Evolutionary conservation across 2,329 filamentous ascomycete genomes (phyloP).

Genomic region (Apiospora hydei): DNA sequence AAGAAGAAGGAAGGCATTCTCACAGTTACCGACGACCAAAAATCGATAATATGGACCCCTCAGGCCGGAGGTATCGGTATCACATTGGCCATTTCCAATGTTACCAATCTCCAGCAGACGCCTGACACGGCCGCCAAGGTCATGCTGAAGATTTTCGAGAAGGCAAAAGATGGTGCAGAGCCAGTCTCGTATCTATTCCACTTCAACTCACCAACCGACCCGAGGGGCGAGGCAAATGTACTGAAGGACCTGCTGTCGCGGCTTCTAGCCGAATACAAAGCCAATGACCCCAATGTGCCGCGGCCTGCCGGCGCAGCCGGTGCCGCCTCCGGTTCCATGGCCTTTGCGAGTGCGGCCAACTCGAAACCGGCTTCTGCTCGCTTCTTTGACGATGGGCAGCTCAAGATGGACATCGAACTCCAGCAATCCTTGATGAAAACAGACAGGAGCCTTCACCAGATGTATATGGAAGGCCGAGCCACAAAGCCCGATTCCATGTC

Average conservation of each 20-base stretch:
- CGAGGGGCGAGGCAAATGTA: constrained; percentile 82
- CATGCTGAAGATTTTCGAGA: constrained; percentile 90
- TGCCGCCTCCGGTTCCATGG: constrained; percentile 72
- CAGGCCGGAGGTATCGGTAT: constrained; percentile 69
- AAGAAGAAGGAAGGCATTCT: constrained; percentile 96
- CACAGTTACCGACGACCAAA: constrained; percentile 75
- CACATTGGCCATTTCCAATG: constrained; percentile 74
- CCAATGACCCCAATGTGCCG: constrained; percentile 57
- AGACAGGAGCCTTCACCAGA: constrained; percentile 76
- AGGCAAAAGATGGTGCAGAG: constrained; percentile 64
- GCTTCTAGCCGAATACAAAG: constrained; percentile 75
- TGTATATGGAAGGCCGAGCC: constrained; percentile 83
- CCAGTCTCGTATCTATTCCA: constrained; percentile 82
- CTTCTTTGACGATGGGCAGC: constrained; percentile 81
- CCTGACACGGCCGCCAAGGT: constrained; percentile 88
- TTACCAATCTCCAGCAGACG: constrained; percentile 95
- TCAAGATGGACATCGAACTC: constrained; percentile 80
- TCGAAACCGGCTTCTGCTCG: constrained; percentile 62
- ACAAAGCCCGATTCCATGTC: constrained; percentile 87
- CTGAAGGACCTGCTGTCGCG: constrained; percentile 84
- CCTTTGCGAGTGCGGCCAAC: constrained; percentile 75
- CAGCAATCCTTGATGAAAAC: constrained; percentile 90
- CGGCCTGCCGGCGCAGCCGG: constrained; percentile 51
- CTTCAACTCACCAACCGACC: constrained; percentile 80
- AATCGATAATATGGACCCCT: constrained; percentile 83